These are phyloP conservation scores for Eucommia ulmoides DNA, from an alignment of 257 asterid genomes.

Conservation along the genomic window DNA sequence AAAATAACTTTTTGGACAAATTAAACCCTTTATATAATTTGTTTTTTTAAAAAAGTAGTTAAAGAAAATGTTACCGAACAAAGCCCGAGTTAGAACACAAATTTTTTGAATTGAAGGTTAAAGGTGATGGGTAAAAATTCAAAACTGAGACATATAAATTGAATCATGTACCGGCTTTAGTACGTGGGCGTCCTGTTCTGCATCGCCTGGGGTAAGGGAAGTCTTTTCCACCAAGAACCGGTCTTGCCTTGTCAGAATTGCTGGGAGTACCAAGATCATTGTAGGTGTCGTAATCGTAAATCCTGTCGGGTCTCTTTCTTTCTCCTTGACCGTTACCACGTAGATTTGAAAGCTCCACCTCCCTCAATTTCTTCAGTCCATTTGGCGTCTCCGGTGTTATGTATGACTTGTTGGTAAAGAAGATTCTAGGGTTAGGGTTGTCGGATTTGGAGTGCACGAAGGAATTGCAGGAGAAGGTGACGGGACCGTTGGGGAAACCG, in stretches of 20 bases:
- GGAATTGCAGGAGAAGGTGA: neutral
- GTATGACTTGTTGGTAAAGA: neutral
- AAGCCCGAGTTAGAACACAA: too few species aligned
- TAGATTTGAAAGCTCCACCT: slow-evolving; percentile 57
- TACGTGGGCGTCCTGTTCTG: slow-evolving; percentile 71
- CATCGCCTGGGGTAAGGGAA: slow-evolving; percentile 88
- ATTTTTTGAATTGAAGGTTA: too few species aligned
- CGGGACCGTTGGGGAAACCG: neutral
- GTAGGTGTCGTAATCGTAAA: slow-evolving; percentile 74
- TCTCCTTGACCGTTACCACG: slow-evolving; percentile 82
- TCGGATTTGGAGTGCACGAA: neutral
- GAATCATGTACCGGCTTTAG: slow-evolving; percentile 85
- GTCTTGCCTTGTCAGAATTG: slow-evolving; percentile 76
- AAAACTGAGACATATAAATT: too few species aligned
- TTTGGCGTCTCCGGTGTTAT: slow-evolving; percentile 94
- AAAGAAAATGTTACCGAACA: too few species aligned
- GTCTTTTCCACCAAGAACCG: slow-evolving; percentile 54
- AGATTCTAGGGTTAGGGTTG: neutral
- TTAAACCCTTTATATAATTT: too few species aligned
- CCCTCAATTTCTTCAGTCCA: slow-evolving; percentile 67
- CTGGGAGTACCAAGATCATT: slow-evolving; percentile 98
- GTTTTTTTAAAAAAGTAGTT: too few species aligned
- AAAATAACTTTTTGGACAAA: too few species aligned
- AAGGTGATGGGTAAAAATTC: too few species aligned
- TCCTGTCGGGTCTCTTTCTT: slow-evolving; percentile 63